Evolutionary conservation across 139 green algal genomes (phyloP), one percentile per base, ranked within the genome.

Genomic region (Micromonas pusilla): DNA sequence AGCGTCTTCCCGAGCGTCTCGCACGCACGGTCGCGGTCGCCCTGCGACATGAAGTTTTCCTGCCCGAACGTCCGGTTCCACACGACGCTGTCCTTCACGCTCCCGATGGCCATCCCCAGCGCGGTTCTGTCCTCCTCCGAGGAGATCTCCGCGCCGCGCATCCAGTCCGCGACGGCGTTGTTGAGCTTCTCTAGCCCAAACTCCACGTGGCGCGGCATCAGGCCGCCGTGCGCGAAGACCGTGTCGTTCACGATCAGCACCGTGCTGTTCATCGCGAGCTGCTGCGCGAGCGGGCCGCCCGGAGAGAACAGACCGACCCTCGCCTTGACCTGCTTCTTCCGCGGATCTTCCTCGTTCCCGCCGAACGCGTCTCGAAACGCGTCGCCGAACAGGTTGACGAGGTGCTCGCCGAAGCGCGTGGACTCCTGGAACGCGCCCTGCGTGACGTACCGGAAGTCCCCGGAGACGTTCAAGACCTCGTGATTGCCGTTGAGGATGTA

Each of bases 191-290:
- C 88, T 32, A 98, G 63, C n/a, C 94, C 95, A 62, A 96, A 92
- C 26, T 93, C 86, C 1, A 94, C 91, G 82, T 99, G 95, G 9
- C 85, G 53, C 0, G 92, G 93, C 78, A 97, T 87, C 30, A 98
- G 67, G 16, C 95, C 95, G 4, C 93, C 95, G 77, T 99, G 95
- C 45, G 94, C 95, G 88, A 99, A 99, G 33, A 99, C 79, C 5
- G 88, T 96, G 82, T 83, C 89, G 63, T 95, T 94, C 13, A 94
- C 86, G 74, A 90, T 85, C 33, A 92, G 79, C 20, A 77, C 66
- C 83, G 85, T 81, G 1, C 91, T 90, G 78, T 96, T 85, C 0
- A 73, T 79, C 2, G 93, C 92, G 0, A 99, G 97, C 9, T 93
- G 83, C 28, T 70, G 73, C 0, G 93, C 85, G 1, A 98, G 54